These are phyloP conservation scores for Thelephora ganbajun DNA, from an alignment of 768 basidiomycete species.

Conservation along the genomic window DNA sequence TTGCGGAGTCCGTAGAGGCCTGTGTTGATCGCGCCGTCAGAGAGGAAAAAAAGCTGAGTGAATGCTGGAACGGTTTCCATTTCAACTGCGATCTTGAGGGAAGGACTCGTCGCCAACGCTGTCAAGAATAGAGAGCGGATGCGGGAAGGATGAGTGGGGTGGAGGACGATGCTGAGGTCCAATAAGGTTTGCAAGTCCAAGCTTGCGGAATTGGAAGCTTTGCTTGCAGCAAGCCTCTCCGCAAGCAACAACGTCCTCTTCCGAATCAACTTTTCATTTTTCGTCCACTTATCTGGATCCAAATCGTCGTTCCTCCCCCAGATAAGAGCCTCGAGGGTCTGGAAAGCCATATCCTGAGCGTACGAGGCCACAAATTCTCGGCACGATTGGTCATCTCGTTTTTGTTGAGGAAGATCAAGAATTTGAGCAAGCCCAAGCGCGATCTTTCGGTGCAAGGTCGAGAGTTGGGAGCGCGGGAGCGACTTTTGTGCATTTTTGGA, in stretches of 20 bases:
- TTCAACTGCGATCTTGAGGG: constrained; percentile 17
- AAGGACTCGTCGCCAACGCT: constrained; percentile 21
- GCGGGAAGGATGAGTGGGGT: constrained; percentile 27
- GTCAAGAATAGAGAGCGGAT: constrained; percentile 30
- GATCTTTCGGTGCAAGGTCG: constrained; percentile 32
- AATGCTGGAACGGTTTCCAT: constrained; percentile 45
- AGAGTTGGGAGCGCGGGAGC: constrained; percentile 37
- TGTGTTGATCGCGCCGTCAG: constrained; percentile 10
- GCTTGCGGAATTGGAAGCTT: constrained; percentile 3
- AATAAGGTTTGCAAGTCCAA: constrained; percentile 43
- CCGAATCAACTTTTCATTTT: constrained; percentile 31
- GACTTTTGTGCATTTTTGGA: constrained; percentile 31
- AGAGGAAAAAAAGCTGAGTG: constrained; percentile 29
- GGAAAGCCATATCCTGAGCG: constrained; percentile 39
- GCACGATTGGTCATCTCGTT: constrained; percentile 31
- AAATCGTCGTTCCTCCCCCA: constrained; percentile 25
- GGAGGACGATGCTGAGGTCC: constrained; percentile 49
- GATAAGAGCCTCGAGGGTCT: constrained; percentile 39
- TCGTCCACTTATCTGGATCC: constrained; percentile 6
- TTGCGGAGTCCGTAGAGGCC: constrained; percentile 58
- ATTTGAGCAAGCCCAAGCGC: constrained; percentile 30
- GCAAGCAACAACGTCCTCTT: constrained; percentile 40
- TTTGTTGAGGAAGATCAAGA: constrained; percentile 32
- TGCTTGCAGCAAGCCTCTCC: constrained; percentile 30
- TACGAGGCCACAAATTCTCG: constrained; percentile 42